Evolutionary conservation across 2,329 filamentous ascomycete genomes (phyloP).

Genomic region (Plenodomus tracheiphilus): DNA sequence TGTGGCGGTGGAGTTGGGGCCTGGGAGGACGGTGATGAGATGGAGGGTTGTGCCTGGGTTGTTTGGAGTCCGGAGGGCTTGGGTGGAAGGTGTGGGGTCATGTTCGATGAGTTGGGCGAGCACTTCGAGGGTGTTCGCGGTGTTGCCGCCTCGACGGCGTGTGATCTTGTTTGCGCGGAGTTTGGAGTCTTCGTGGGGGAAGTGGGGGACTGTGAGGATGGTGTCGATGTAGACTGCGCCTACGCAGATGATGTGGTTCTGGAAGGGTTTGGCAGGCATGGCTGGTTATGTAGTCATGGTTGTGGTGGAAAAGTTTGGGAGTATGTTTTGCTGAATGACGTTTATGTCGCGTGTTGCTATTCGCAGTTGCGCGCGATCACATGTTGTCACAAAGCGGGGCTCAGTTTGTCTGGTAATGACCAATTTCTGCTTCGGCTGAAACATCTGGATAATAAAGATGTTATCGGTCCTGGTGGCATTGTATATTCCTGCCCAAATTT

Average conservation of each 20-base stretch:
- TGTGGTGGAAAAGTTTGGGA: background rate
- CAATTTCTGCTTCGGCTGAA: no score
- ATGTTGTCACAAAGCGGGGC: background rate
- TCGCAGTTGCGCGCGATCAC: background rate
- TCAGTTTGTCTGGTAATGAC: no score
- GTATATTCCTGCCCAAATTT: background rate
- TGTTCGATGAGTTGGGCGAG: conserved; percentile 58
- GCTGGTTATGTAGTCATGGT: conserved; percentile 1
- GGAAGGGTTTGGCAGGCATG: no score
- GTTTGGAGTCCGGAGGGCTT: background rate
- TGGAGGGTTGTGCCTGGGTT: conserved; percentile 26
- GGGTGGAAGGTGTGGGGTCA: no score
- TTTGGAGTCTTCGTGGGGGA: conserved; percentile 72
- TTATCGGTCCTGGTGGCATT: no score
- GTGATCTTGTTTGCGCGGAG: conserved; percentile 64
- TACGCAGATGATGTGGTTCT: conserved; percentile 61
- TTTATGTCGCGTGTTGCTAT: background rate
- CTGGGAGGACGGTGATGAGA: conserved; percentile 57
- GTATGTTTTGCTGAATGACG: background rate
- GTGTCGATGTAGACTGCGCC: conserved; percentile 74
- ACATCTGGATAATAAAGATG: no score
- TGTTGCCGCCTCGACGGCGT: conserved; percentile 71
- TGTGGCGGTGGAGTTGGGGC: conserved; percentile 55
- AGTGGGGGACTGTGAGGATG: conserved; percentile 66
- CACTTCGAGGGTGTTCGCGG: conserved; percentile 72